These are phyloP conservation scores for Botrytis porri DNA, from an alignment of 2,329 filamentous ascomycete genomes.

Conservation along the genomic window DNA sequence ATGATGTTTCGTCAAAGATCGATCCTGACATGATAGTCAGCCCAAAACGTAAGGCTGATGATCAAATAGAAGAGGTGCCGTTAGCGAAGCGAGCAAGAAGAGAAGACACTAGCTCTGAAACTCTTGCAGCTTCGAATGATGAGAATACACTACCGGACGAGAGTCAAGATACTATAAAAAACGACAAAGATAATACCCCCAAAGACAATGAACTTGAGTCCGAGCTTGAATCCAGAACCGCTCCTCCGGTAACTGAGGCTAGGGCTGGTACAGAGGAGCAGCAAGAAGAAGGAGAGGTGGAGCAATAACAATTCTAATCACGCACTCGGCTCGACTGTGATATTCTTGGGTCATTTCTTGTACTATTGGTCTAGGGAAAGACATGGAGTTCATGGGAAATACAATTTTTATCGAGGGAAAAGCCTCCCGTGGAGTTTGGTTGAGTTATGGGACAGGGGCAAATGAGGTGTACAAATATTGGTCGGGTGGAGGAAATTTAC, in stretches of 20 bases:
- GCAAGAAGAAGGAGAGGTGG: constrained; percentile 12
- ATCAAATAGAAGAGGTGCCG: constrained; percentile 5
- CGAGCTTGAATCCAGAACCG: background rate
- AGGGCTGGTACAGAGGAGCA: background rate
- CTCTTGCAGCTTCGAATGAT: background rate
- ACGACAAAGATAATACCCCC: background rate
- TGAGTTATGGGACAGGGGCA: background rate
- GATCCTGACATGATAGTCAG: constrained; percentile 2
- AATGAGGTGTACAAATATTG: constrained; percentile 6
- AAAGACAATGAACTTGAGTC: background rate
- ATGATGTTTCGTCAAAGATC: constrained; percentile 13
- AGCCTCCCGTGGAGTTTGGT: background rate
- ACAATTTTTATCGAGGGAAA: background rate
- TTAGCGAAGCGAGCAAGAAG: constrained; percentile 8
- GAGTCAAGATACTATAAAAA: background rate
- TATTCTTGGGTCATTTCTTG: constrained; percentile 6
- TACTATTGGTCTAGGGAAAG: constrained; percentile 8
- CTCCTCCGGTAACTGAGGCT: background rate
- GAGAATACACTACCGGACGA: background rate
- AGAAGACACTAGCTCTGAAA: background rate
- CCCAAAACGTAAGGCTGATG: constrained; percentile 20
- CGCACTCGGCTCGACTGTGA: background rate
- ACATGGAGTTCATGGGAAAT: constrained; percentile 1
- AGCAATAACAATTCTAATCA: constrained; percentile 1
- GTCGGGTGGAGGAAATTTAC: background rate